phyloP scores from a whole-genome alignment of 2,329 filamentous ascomycete species.

The Fusarium setosum region DNA sequence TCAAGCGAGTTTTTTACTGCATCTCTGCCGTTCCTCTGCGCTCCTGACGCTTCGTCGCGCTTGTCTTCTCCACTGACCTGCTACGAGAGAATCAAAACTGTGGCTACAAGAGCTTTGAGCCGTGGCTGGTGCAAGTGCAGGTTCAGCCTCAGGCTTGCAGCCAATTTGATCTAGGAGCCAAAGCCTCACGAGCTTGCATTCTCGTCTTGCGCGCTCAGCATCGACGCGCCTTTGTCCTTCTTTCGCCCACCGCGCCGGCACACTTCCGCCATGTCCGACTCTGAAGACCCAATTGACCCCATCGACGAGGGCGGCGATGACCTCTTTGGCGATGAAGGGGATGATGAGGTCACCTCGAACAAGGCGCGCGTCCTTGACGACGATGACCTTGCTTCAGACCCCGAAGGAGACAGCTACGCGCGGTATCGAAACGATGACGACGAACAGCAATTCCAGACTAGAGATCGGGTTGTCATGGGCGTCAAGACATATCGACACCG shows the following conservation, averaged over 20 bases:
- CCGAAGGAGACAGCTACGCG: constrained; percentile 55
- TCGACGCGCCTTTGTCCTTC: constrained; percentile 1
- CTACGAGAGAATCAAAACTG: neutral
- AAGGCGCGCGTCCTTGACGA: constrained; percentile 74
- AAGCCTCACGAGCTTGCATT: constrained; percentile 21
- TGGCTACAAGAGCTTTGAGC: neutral
- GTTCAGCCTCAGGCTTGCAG: constrained; percentile 28
- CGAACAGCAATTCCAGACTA: constrained; percentile 59
- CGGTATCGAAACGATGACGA: constrained; percentile 57
- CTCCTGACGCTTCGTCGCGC: constrained; percentile 29
- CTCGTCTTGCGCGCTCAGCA: constrained; percentile 21
- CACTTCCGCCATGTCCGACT: constrained; percentile 64
- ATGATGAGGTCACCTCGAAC: constrained; percentile 68
- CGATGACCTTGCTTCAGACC: constrained; percentile 66
- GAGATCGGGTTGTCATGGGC: constrained; percentile 70
- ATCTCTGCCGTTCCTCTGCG: too few relatives aligned
- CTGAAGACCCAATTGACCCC: constrained; percentile 63
- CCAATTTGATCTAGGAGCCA: constrained; percentile 4
- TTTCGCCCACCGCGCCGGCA: neutral
- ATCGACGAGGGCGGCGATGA: constrained; percentile 69
- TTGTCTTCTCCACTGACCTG: constrained; percentile 24
- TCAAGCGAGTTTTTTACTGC: constrained; percentile 10
- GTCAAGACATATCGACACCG: constrained; percentile 76
- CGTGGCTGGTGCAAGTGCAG: constrained; percentile 28
- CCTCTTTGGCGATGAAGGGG: constrained; percentile 70